Conservation (phyloP, 805 yeast genomes). For the Saccharomycopsis vini region DNA sequence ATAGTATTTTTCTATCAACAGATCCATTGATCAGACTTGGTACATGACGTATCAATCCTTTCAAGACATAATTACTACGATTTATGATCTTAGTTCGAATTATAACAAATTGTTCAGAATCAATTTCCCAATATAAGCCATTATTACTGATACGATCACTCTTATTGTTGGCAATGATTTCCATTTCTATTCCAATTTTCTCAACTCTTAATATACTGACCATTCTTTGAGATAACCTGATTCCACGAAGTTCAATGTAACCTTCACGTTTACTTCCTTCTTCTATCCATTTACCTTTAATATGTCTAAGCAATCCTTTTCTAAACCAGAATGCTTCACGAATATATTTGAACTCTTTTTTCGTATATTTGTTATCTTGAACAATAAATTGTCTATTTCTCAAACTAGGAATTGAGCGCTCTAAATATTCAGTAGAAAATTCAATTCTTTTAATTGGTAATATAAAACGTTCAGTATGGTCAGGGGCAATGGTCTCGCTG, state of each 20-base stretch:
- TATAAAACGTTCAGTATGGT: slow-evolving; percentile 49
- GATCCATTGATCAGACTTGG: slow-evolving; percentile 32
- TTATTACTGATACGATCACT: slow-evolving; percentile 16
- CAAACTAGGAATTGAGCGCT: slow-evolving; percentile 58
- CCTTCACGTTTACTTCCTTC: slow-evolving; percentile 39
- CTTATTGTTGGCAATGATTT: slow-evolving; percentile 21
- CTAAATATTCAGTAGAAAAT: slow-evolving; percentile 33
- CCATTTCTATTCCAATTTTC: slow-evolving; percentile 35
- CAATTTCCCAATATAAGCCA: slow-evolving; percentile 28
- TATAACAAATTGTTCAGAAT: slow-evolving; percentile 42
- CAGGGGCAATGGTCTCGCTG: slow-evolving; percentile 30
- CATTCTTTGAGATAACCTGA: slow-evolving; percentile 57
- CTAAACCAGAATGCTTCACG: slow-evolving; percentile 77
- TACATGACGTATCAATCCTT: slow-evolving; percentile 54
- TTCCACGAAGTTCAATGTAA: slow-evolving; percentile 53
- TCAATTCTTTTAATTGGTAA: slow-evolving; percentile 59
- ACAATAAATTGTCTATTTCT: slow-evolving; percentile 58
- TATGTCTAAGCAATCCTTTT: slow-evolving; percentile 45
- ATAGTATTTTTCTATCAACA: slow-evolving; percentile 51
- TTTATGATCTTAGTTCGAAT: slow-evolving; percentile 44
- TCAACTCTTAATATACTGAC: slow-evolving; percentile 43
- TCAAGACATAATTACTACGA: slow-evolving; percentile 31
- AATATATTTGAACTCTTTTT: slow-evolving; percentile 47
- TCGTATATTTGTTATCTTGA: slow-evolving; percentile 38
- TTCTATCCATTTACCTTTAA: slow-evolving; percentile 61